Conservation (phyloP, 1,284 basidiomycete genomes). For the Salmacisia buchloeana region DNA sequence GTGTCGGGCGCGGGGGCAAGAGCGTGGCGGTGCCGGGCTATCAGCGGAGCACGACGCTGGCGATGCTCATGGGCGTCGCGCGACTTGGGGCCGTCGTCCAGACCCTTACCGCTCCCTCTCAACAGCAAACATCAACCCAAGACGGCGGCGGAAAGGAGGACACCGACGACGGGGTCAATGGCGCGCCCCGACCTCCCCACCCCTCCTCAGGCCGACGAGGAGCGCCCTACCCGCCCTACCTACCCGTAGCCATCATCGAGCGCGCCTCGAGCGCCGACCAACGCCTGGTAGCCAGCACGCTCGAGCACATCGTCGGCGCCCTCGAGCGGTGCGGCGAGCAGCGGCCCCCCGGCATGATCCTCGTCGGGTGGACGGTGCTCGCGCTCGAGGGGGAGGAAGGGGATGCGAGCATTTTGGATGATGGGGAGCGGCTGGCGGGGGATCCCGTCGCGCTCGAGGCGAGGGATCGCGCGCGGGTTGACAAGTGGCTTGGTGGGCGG, state of each 20-base stretch:
- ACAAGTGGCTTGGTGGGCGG: constrained; percentile 25
- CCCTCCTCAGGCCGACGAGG: constrained; percentile 53
- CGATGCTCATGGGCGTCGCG: constrained; percentile 92
- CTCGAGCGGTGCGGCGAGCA: constrained; percentile 75
- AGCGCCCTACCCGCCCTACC: constrained; percentile 65
- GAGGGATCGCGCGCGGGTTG: constrained; percentile 24
- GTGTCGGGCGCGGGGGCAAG: constrained; percentile 80
- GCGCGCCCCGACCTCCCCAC: no score
- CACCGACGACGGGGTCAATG: no score
- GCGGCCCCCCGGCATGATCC: constrained; percentile 88
- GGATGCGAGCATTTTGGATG: constrained; percentile 56
- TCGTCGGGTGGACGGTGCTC: constrained; percentile 77
- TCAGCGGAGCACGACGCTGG: constrained; percentile 69
- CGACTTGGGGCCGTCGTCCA: constrained; percentile 68
- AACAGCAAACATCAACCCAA: constrained; percentile 11
- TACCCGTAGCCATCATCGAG: constrained; percentile 88
- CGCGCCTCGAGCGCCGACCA: constrained; percentile 88
- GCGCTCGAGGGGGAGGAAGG: constrained; percentile 56
- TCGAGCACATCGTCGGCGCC: constrained; percentile 67
- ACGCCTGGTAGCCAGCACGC: constrained; percentile 72
- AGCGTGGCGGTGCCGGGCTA: constrained; percentile 81
- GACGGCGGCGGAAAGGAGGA: constrained; percentile 26
- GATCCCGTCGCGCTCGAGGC: background rate
- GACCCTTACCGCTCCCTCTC: constrained; percentile 54
- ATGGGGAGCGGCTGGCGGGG: constrained; percentile 21